Evolutionary conservation across 1,139 yeast species (phyloP), one percentile per base, ranked within the genome.

Genomic region (Yarrowia galli): DNA sequence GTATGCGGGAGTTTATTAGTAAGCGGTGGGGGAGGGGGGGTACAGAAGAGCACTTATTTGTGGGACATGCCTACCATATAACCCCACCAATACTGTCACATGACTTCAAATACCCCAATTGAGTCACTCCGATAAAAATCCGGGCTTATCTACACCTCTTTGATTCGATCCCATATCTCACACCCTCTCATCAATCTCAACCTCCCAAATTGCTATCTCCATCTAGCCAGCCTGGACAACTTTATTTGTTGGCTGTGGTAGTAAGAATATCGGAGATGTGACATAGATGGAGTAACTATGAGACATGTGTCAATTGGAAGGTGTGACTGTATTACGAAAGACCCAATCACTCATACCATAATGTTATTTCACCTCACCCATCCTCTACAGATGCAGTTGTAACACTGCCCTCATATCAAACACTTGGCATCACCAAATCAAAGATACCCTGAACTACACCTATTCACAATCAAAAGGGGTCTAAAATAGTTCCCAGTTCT

Each of bases 1-100:
- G 60, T 53, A 53, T 53, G 60, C 60, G 60, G 60, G 60, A 53
- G 60, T 53, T 53, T 53, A 53, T 53, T 53, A 53, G 45, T 53
- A 28, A 53, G 58, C 28, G 5, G 25, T 10, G 5, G 9, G 32
- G 9, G 22, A 10, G 51, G 22, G 38, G 3, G 18, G 5, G 1
- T 1, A 2, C 10, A 45, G n/a, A 20, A 23, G 4, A 4, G 3
- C 3, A 9, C 12, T 10, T 0, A 10, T 43, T 20, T 20, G 16
- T 20, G 3, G 5, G 23, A 8, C 9, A 20, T 2, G 16, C 13
- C 12, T 6, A 9, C 13, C 16, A 12, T 7, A 43, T 2, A 0
- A 20, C 9, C 13, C 2, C 3, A 3, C 3, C 15, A 5, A 10
- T 43, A 8, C 13, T 1, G 6, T 18, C 12, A n/a, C 7, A 4